These are phyloP conservation scores for Ziziphus jujuba DNA, from an alignment of 306 rosid genomes.

Conservation along the genomic window DNA sequence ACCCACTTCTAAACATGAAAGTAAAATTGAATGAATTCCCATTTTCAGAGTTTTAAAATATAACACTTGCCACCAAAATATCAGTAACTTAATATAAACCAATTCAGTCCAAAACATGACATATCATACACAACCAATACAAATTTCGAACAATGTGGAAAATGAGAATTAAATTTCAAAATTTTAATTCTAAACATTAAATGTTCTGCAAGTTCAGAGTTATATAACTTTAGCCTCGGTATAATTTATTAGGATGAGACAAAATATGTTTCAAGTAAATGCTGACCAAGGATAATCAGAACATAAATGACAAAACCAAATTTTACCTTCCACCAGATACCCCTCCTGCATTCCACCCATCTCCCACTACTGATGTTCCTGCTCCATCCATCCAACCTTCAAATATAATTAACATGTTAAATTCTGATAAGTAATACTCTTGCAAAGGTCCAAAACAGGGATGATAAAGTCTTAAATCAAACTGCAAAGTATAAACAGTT, in stretches of 20 bases:
- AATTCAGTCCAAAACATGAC: too few species aligned
- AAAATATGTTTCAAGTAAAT: neutral
- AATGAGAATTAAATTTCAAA: too few species aligned
- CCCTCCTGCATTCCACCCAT: conserved; percentile 62
- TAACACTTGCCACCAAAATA: too few species aligned
- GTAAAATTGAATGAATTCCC: too few species aligned
- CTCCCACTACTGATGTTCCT: conserved; percentile 61
- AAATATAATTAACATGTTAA: conserved; percentile 27
- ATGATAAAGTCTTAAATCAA: neutral
- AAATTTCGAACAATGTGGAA: too few species aligned
- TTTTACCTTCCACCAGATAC: conserved; percentile 56
- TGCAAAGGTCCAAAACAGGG: neutral
- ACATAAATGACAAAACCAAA: conserved; percentile 14
- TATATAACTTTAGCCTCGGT: neutral
- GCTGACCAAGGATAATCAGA: too few species aligned
- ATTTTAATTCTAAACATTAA: too few species aligned
- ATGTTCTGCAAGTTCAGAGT: neutral
- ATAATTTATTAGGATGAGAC: neutral
- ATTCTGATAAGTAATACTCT: neutral
- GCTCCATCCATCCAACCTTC: conserved; percentile 74
- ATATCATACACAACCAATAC: too few species aligned
- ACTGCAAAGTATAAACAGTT: neutral
- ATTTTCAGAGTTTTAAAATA: too few species aligned
- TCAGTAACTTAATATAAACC: too few species aligned
- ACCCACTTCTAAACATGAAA: too few species aligned